phyloP scores from a whole-genome alignment of 2,329 filamentous ascomycete species.

The Fusarium albosuccineum region DNA sequence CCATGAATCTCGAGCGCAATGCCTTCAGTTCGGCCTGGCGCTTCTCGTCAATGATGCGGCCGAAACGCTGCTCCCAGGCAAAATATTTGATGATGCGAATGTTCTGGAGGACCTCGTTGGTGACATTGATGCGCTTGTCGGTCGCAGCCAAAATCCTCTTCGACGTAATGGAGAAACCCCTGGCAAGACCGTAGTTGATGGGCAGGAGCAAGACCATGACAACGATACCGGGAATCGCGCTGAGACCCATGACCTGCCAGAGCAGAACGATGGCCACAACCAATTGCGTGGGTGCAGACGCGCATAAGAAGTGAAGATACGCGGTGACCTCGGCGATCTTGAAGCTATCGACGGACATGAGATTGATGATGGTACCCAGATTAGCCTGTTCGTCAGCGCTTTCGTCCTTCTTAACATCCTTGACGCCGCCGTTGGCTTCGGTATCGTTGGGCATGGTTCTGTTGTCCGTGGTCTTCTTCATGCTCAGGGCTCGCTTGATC shows the following conservation, averaged over 20 bases:
- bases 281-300: slow-evolving; percentile 89
- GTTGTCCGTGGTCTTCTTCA: slow-evolving; percentile 66
- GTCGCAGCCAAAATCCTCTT: slow-evolving; percentile 93
- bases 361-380: slow-evolving; percentile 97
- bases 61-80: slow-evolving; percentile 95
- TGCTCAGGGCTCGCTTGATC: slow-evolving; percentile 70
- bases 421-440: slow-evolving; percentile 52
- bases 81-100: slow-evolving; percentile 99
- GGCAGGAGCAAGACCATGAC: slow-evolving; percentile 92
- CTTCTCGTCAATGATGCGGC: slow-evolving; percentile 89
- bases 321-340: slow-evolving; percentile 96
- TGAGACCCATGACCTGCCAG: slow-evolving; percentile 90
- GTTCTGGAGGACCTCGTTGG: slow-evolving; percentile 96
- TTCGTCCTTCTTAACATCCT: slow-evolving; percentile 53
- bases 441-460: slow-evolving; percentile 53
- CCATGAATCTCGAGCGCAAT: slow-evolving; percentile 84
- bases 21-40: slow-evolving; percentile 81
- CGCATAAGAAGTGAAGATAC: slow-evolving; percentile 96
- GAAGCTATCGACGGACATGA: slow-evolving; percentile 99
- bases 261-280: slow-evolving; percentile 83
- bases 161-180: slow-evolving; percentile 86
- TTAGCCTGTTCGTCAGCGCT: slow-evolving; percentile 81
- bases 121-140: slow-evolving; percentile 94
- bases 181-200: slow-evolving; percentile 89
- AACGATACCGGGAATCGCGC: slow-evolving; percentile 91